These are phyloP conservation scores for Boletus vinaceobasis DNA, from an alignment of 768 basidiomycete species.

Conservation along the genomic window DNA sequence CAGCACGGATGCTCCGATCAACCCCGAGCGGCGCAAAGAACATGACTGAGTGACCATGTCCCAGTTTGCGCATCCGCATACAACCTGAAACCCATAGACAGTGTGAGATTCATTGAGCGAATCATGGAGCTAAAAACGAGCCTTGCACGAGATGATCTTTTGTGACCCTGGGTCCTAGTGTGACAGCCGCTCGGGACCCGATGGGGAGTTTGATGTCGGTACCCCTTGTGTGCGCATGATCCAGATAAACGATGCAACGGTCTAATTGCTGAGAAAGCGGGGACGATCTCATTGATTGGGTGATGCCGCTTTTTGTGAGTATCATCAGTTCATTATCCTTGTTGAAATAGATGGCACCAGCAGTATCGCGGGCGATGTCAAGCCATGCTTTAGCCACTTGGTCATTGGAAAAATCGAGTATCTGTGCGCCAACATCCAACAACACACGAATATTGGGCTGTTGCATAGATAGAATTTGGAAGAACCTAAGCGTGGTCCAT, in stretches of 20 bases:
- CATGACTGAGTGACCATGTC: conserved; percentile 41
- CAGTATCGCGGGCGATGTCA: too few relatives aligned
- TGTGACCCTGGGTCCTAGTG: conserved; percentile 45
- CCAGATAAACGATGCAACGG: conserved; percentile 47
- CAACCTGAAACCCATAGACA: too few relatives aligned
- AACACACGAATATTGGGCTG: conserved; percentile 40
- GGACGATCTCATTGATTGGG: neutral
- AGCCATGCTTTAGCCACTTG: conserved; percentile 31
- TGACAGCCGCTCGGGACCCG: conserved; percentile 19
- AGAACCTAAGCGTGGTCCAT: conserved; percentile 20
- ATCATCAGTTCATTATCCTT: conserved; percentile 7
- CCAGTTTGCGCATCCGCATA: conserved; percentile 50
- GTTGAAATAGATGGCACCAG: conserved; percentile 44
- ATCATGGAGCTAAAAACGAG: too few relatives aligned
- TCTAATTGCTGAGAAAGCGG: conserved; percentile 31
- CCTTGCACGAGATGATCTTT: too few relatives aligned
- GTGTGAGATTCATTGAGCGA: conserved; percentile 42
- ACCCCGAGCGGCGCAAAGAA: conserved; percentile 45
- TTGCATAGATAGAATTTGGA: conserved; percentile 31
- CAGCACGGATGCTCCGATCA: conserved; percentile 33
- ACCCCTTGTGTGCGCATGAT: conserved; percentile 48
- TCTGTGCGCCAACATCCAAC: conserved; percentile 54
- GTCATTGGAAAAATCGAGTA: conserved; percentile 49
- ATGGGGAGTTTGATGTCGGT: conserved; percentile 51
- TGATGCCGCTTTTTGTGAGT: too few relatives aligned